A percentile compares a stretch with the other conserved stretches of the same genome.
These are phyloP conservation scores for Beverwykella pulmonaria DNA, from an alignment of 495 filamentous ascomycete genomes.

Conservation along the genomic window DNA sequence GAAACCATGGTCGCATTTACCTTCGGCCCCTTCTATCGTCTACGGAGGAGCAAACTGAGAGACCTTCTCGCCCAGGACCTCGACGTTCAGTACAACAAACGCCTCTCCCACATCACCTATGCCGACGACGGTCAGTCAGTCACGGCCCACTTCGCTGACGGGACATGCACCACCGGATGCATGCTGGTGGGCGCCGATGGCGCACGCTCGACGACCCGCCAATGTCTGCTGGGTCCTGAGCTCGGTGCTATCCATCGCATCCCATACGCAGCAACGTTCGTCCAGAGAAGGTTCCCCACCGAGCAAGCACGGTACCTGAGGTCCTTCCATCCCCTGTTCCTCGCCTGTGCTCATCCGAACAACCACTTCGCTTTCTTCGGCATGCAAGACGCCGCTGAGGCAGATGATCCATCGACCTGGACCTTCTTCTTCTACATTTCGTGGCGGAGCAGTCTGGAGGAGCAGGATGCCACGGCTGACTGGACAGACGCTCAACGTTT, in stretches of 20 bases:
- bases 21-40: conserved; percentile 50
- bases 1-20: conserved; percentile 44
- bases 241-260: conserved; percentile 36
- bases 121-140: conserved; percentile 36
- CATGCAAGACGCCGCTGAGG: conserved; percentile 36
- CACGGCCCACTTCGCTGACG: conserved; percentile 48
- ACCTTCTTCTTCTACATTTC: conserved; percentile 41
- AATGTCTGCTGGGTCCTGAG: conserved; percentile 44
- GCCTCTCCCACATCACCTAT: conserved; percentile 30
- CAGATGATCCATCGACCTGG: conserved; percentile 31
- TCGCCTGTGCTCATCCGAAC: conserved; percentile 41
- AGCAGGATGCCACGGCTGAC: conserved; percentile 33
- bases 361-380: conserved; percentile 42
- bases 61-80: conserved; percentile 47
- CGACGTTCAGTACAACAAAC: conserved; percentile 47
- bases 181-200: conserved; percentile 52
- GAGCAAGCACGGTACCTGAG: conserved; percentile 39
- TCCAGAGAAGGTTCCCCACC: conserved; percentile 26
- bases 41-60: conserved; percentile 52
- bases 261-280: conserved; percentile 34
- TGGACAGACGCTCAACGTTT: conserved; percentile 36
- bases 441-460: conserved; percentile 21
- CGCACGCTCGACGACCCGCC: conserved; percentile 48
- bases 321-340: conserved; percentile 39
- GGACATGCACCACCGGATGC: conserved; percentile 43